Conservation (phyloP, 768 basidiomycete genomes). For the Imleria badia region DNA sequence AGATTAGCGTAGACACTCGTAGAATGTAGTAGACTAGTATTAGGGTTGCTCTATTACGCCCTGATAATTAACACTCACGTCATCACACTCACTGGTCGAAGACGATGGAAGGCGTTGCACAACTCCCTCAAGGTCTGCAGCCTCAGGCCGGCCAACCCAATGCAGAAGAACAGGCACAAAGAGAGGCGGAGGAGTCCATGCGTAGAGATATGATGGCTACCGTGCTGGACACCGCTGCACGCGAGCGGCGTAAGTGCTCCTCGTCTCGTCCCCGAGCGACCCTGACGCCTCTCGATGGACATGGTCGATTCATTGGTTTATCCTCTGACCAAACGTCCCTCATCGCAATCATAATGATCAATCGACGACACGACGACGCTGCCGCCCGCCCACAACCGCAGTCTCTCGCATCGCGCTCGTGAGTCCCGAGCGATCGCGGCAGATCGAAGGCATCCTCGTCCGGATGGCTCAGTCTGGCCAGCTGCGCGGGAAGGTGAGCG, state of each 20-base stretch:
- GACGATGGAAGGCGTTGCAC: slow-evolving; percentile 26
- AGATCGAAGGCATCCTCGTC: slow-evolving; percentile 76
- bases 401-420: slow-evolving; percentile 88
- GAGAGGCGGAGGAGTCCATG: slow-evolving; percentile 71
- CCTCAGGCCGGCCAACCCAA: slow-evolving; percentile 42
- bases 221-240: slow-evolving; percentile 71
- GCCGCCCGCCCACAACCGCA: slow-evolving; percentile 31
- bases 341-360: too few relatives aligned
- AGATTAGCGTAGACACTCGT: slow-evolving; percentile 3
- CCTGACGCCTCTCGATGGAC: not conserved
- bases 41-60: not conserved
- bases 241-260: slow-evolving; percentile 66
- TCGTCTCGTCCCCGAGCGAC: not conserved
- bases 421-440: slow-evolving; percentile 73
- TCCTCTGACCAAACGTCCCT: too few relatives aligned
- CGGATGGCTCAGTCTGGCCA: slow-evolving; percentile 86
- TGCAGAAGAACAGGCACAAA: slow-evolving; percentile 54
- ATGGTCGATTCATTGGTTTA: not conserved
- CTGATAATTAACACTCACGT: slow-evolving; percentile 3
- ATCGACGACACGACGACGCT: not conserved
- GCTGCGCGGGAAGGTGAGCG: slow-evolving; percentile 71
- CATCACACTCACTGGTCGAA: not conserved
- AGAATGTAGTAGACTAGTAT: not conserved
- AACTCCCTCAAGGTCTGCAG: slow-evolving; percentile 29
- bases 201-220: slow-evolving; percentile 75